Evolutionary conservation across 352 stramenopile genomes (phyloP), one percentile per base, ranked within the genome.

Genomic region (Pythium dissotocum): DNA sequence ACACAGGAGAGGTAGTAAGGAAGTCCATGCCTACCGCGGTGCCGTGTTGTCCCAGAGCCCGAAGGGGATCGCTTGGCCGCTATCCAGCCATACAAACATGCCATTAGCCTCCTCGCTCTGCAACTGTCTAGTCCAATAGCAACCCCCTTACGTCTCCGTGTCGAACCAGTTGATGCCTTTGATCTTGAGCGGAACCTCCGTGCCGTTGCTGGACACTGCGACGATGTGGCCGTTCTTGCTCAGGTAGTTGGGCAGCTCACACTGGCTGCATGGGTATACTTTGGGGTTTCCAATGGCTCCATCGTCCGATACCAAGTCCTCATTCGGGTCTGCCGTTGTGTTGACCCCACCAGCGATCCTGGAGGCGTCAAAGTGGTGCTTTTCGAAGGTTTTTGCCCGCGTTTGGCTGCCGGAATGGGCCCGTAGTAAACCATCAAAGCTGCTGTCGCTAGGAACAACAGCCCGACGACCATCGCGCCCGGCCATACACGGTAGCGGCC

Each of bases 141-240:
- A 24, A 24, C 21, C 21, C 21, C 21, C 21, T 24, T 24, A 89
- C 69, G 91, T 82, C 61, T 93, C 85, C 83, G 91, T 91, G 51
- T 83, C 83, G 35, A 91, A 89, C 85, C 85, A 93, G 61, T 90
- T 93, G 16, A 90, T 70, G 13, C 85, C 82, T 63, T 93, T 93
- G 77, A 93, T 89, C 53, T 83, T 62, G 49, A 93, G 72, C 16
- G 78, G 70, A 4, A 93, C 69, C 26, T 87, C 77, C 9, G 76
- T 82, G 36, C 78, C 82, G 21, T 85, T 79, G 14, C 69, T 62
- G n/a, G 84, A 55, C 32, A 87, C 73, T 0, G 85, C 87, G 46
- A 81, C 80, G 58, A 95, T 93, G 57, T 78, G 78, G 44, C 85
- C 85, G 51, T 93, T 80, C 61, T 88, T 90, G 65, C 84, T 94